A percentile compares a stretch with the other conserved stretches of the same genome.
Conservation (phyloP, 129 eudicot genomes). For the Calendula officinalis region DNA sequence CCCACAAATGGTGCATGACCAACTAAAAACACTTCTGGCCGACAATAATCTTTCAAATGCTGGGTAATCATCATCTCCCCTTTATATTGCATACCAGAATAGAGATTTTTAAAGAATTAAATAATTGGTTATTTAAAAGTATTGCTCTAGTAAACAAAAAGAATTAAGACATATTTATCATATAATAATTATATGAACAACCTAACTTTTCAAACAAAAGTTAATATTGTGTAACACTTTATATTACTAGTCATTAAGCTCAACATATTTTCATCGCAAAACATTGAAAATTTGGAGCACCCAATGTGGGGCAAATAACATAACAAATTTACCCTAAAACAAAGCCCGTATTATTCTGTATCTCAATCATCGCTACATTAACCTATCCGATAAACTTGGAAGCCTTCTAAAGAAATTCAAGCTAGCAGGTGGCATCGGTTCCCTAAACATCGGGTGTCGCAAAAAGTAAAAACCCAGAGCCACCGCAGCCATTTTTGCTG, state of each 20-base stretch:
- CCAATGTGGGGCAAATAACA: slow-evolving; percentile 17
- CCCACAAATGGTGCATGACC: slow-evolving; percentile 35
- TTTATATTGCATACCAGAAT: neutral
- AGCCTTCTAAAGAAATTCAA: slow-evolving; percentile 93
- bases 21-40: slow-evolving; percentile 22
- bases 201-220: slow-evolving; percentile 1
- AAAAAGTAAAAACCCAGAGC: slow-evolving; percentile 94
- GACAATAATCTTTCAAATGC: neutral
- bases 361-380: slow-evolving; percentile 48
- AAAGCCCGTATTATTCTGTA: slow-evolving; percentile 25
- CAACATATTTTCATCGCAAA: slow-evolving; percentile 27
- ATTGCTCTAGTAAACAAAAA: neutral
- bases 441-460: slow-evolving; percentile 98
- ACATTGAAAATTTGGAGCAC: slow-evolving; percentile 33
- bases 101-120: neutral
- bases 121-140: neutral
- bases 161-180: neutral
- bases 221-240: neutral
- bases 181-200: neutral
- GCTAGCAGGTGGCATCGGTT: slow-evolving; percentile 97
- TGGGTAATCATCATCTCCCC: slow-evolving; percentile 1
- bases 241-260: slow-evolving; percentile 17
- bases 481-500: slow-evolving; percentile 96
- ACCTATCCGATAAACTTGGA: slow-evolving; percentile 92
- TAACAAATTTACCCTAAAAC: slow-evolving; percentile 19